Evolutionary conservation across 2,329 filamentous ascomycete species (phyloP), one percentile per base, ranked within the genome.

Genomic region (Fusarium paranaense): DNA sequence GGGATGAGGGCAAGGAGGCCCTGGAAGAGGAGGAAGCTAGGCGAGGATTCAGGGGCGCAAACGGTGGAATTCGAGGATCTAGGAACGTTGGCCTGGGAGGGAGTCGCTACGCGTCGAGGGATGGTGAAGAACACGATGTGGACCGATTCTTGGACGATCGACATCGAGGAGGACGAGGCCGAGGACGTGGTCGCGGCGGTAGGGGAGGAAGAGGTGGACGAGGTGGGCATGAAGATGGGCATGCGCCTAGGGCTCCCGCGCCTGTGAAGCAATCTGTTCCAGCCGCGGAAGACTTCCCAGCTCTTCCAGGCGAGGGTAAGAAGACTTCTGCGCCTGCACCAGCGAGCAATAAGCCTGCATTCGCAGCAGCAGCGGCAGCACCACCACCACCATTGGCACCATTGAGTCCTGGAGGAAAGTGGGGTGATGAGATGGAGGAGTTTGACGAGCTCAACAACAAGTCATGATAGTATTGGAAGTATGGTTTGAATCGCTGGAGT

Each of bases 401-500:
- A 78, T 84, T 18, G 50, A 67, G 66, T 27, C 47, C 47, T 1
- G 79, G 86, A 10, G 85, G 82, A 13, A 83, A 87, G 64, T 90
- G 89, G 89, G 89, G 87, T 60, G 89, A 91, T 38, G 89, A 91
- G 80, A 88, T 90, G 84, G 87, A 87, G 58, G 86, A 83, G 6
- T 80, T 87, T 14, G 87, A 89, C 30, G 85, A 82, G 35, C 64
- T 70, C n/a, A 80, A 78, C 52, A 74, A 54, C 30, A 59, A 76
- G 62, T 66, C 66, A 71, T 79, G 64, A 80, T 60, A n/a, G 33
- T 11, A 5, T 22, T 22, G 37, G 37, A 52, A 9, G n/a, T 22
- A 32, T 22, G 16, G n/a, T 18, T 2, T 35, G n/a, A n/a, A 64
- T 59, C 32, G 52, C 4, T 9, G 72, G 66, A 38, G 59, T 45